A percentile compares a stretch with the other conserved stretches of the same genome.
Evolutionary conservation across 495 filamentous ascomycete genomes (phyloP).

Genomic region (Lasiosphaeriaceae sp.): DNA sequence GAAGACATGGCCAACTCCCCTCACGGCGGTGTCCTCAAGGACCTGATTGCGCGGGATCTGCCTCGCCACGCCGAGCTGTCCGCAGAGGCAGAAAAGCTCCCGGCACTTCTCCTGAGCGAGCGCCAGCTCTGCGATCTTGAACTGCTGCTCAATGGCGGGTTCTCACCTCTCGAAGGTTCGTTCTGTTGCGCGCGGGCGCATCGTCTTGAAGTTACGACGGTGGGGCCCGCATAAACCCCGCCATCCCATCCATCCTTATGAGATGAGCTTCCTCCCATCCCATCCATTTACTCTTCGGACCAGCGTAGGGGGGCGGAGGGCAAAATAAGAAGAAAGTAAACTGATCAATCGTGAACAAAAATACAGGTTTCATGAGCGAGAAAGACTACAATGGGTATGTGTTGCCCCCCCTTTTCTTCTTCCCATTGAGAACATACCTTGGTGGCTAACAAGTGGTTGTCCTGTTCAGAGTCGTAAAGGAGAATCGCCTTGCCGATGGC

Average conservation of each 20-base stretch:
- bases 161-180: constrained; percentile 93
- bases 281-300: neutral
- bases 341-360: constrained; percentile 17
- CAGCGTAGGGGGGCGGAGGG: neutral
- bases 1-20: constrained; percentile 64
- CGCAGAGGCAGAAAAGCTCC: constrained; percentile 80
- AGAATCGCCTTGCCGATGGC: constrained; percentile 81
- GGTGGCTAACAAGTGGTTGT: constrained; percentile 10
- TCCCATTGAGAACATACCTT: too few species aligned
- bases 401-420: neutral
- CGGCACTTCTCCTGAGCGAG: constrained; percentile 81
- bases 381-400: constrained; percentile 89
- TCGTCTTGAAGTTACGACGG: too few species aligned
- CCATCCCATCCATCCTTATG: too few species aligned
- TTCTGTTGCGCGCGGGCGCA: constrained; percentile 14
- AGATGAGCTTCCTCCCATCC: neutral
- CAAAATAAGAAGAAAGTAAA: neutral
- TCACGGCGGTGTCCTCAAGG: constrained; percentile 95
- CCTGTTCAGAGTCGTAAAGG: constrained; percentile 70
- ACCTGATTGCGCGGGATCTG: constrained; percentile 87
- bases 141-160: constrained; percentile 91
- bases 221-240: constrained; percentile 30
- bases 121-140: constrained; percentile 97
- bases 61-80: constrained; percentile 70
- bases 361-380: constrained; percentile 90